A percentile compares a stretch with the other conserved stretches of the same genome.
Conservation (phyloP, 148 eudicot genomes). For the Fagopyrum esculentum region DNA sequence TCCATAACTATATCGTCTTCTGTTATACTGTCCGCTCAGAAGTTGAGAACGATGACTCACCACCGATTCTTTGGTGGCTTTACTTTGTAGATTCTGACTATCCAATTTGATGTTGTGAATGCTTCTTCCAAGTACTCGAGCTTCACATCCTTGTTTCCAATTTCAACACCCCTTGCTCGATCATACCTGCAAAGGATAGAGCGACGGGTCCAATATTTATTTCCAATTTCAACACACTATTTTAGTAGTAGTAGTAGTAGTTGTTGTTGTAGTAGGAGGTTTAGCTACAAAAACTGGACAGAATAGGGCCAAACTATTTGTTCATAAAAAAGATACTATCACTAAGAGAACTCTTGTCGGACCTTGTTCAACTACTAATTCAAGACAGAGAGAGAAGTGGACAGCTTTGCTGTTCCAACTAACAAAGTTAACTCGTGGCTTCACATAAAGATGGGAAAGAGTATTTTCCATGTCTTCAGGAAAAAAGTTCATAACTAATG, state of each 20-base stretch:
- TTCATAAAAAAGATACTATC: neutral
- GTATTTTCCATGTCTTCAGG: neutral
- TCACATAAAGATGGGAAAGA: neutral
- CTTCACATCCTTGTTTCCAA: conserved; percentile 92
- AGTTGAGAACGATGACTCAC: conserved; percentile 23
- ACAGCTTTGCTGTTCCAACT: neutral
- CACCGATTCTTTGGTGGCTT: conserved; percentile 94
- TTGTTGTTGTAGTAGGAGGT: neutral
- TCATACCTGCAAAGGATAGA: conserved; percentile 55
- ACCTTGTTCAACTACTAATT: neutral
- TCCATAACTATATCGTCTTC: conserved; percentile 2
- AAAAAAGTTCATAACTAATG: neutral
- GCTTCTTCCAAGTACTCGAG: conserved; percentile 95
- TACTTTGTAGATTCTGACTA: conserved; percentile 95
- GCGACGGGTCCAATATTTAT: no score
- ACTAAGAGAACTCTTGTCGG: neutral
- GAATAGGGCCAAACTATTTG: neutral
- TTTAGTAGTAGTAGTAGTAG: no score
- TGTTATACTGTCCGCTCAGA: neutral
- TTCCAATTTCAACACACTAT: no score
- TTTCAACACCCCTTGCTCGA: conserved; percentile 98
- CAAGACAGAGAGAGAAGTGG: neutral
- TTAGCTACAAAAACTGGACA: neutral
- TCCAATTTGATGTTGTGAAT: conserved; percentile 96
- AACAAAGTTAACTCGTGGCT: neutral